Evolutionary conservation across 257 asterid genomes (phyloP).

Genomic region (Thymus quinquecostatus): DNA sequence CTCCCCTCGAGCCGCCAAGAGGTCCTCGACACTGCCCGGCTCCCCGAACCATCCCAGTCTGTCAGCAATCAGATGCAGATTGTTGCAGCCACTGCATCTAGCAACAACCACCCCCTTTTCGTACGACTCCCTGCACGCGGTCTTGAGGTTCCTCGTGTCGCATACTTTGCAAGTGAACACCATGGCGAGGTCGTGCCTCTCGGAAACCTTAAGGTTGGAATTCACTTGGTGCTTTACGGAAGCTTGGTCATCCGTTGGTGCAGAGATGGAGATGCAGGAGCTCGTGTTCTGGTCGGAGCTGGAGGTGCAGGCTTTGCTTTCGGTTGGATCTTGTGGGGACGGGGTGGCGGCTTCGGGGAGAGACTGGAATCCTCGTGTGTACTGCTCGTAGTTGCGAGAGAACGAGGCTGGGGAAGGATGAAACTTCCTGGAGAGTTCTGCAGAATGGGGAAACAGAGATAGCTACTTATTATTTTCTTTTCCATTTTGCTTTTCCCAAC

Average conservation of each 20-base stretch:
- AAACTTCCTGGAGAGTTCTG: conserved; percentile 45
- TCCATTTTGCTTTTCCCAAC: neutral
- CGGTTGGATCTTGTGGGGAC: conserved; percentile 34
- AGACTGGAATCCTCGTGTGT: conserved; percentile 51
- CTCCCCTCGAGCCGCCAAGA: conserved; percentile 84
- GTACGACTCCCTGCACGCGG: conserved; percentile 73
- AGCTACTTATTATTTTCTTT: neutral
- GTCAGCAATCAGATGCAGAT: conserved; percentile 85
- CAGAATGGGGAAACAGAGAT: conserved; percentile 18
- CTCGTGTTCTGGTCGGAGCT: conserved; percentile 28
- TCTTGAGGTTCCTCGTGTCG: conserved; percentile 72
- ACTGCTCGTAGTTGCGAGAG: conserved; percentile 32
- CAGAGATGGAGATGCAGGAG: conserved; percentile 21
- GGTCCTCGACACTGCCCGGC: conserved; percentile 77
- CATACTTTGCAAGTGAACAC: conserved; percentile 80
- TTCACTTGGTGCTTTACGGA: conserved; percentile 45
- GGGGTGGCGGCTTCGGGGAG: conserved; percentile 37
- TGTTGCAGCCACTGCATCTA: conserved; percentile 79
- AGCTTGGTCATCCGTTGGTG: conserved; percentile 31
- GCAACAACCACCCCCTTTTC: conserved; percentile 87
- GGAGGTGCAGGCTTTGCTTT: conserved; percentile 41
- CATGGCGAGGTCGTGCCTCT: conserved; percentile 76
- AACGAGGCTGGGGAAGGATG: conserved; percentile 49
- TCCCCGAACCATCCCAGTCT: conserved; percentile 95
- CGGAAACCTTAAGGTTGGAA: conserved; percentile 57